A percentile compares a stretch with the other conserved stretches of the same genome.
Conservation (phyloP, 352 stramenopile species). For the Elongisporangium senticosum region DNA sequence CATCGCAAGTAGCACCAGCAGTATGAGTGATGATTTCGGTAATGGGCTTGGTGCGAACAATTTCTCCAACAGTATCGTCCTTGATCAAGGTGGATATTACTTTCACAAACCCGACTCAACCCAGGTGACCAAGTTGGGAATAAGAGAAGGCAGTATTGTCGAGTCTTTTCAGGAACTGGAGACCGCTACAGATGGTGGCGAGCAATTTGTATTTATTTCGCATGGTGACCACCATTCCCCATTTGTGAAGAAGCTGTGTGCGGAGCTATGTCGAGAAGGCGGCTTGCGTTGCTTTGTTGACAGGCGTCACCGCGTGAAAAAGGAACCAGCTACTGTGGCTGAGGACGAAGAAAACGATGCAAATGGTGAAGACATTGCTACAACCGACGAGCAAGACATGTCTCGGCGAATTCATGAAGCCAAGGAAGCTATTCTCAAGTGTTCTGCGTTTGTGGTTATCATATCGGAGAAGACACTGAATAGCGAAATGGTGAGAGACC, state of each 20-base stretch:
- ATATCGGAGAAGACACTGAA: conserved; percentile 67
- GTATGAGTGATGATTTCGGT: conserved; percentile 35
- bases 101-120: conserved; percentile 38
- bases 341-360: conserved; percentile 21
- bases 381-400: conserved; percentile 42
- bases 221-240: conserved; percentile 67
- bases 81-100: conserved; percentile 68
- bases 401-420: conserved; percentile 66
- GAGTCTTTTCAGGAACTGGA: conserved; percentile 52
- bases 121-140: neutral
- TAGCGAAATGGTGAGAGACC: conserved; percentile 70
- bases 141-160: conserved; percentile 31
- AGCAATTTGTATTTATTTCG: conserved; percentile 84
- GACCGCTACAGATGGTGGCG: conserved; percentile 40
- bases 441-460: conserved; percentile 65
- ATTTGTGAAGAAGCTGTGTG: conserved; percentile 68
- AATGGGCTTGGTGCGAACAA: conserved; percentile 15
- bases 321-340: conserved; percentile 14
- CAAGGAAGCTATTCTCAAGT: conserved; percentile 82
- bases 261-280: conserved; percentile 57
- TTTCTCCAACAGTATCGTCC: conserved; percentile 55
- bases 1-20: conserved; percentile 34
- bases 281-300: conserved; percentile 71
- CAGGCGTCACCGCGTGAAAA: conserved; percentile 23
- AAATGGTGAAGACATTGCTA: conserved; percentile 1